Evolutionary conservation across 1,284 basidiomycete genomes (phyloP), one percentile per base, ranked within the genome.

Genomic region (Leccinum fallax): DNA sequence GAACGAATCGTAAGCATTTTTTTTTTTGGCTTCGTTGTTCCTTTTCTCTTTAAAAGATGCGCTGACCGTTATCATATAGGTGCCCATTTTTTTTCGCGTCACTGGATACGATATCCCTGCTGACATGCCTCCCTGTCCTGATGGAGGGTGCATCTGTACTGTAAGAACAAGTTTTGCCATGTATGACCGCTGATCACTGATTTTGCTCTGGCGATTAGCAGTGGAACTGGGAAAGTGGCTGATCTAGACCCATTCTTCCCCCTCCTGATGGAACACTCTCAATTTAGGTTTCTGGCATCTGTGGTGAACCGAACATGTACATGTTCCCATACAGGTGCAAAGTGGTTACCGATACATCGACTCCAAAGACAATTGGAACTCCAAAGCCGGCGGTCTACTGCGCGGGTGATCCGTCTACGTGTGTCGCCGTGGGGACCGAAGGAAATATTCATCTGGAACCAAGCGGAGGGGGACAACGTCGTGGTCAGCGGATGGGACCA

Each of bases 171-270:
- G 0, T 36, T 49, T 46, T 32, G 2, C 8, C 16, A n/a, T 30
- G 5, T 19, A 32, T 32, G 21, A 30, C 0, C 4, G 13, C 21
- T 65, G 32, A 67, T 59, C 24, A 53, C 24, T 4, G 2, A 60
- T 49, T 32, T 57, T 5, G 4, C 9, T 53, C 13, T 40, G 19
- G 2, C 4, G 9, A 10, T 8, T 16, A 16, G 60, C 52, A 68
- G 67, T 67, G 4, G 4, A 0, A 0, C 11, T 69, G 69, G 67
- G 67, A 65, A 19, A 67, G 65, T 3, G 2, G 32, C 48, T 32
- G 21, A 32, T 15, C 16, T 43, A 7, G 1, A 21, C n/a, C 13
- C 4, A 1, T 0, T 3, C 1, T n/a, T 43, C 30, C 15, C 1
- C 8, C 6, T 16, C 7, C 30, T 67, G 28, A 71, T 38, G 4